Conservation (phyloP, 257 asterid genomes). For the Forsythia suspensa region DNA sequence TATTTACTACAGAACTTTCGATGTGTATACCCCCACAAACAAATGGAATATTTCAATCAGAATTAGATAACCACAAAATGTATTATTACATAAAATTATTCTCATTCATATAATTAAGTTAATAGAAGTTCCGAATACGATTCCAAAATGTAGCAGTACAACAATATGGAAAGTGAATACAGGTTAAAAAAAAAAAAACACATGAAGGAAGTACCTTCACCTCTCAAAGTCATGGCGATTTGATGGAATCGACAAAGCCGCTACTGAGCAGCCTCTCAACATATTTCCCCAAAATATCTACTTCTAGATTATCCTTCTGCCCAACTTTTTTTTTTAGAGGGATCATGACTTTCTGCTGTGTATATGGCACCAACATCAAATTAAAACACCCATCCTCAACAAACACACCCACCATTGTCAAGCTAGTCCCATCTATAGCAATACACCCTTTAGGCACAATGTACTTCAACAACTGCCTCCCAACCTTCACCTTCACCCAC, state of each 20-base stretch:
- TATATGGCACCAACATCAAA: constrained; percentile 75
- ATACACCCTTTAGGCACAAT: constrained; percentile 87
- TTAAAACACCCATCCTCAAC: constrained; percentile 68
- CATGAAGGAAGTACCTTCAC: constrained; percentile 3
- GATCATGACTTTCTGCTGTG: constrained; percentile 72
- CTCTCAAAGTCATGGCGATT: constrained; percentile 28
- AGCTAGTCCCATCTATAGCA: constrained; percentile 85
- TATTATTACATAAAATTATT: background rate
- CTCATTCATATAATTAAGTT: background rate
- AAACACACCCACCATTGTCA: constrained; percentile 83
- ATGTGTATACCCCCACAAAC: background rate
- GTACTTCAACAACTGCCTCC: constrained; percentile 58
- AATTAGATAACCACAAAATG: background rate
- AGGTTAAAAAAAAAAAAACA: background rate
- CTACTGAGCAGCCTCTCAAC: constrained; percentile 75
- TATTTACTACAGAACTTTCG: background rate
- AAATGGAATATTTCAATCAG: background rate
- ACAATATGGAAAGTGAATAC: background rate
- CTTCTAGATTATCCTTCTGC: constrained; percentile 88
- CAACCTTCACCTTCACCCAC: constrained; percentile 74
- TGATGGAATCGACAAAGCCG: constrained; percentile 55
- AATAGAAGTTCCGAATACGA: background rate
- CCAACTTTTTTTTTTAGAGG: constrained; percentile 62
- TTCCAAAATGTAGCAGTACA: background rate
- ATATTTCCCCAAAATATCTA: constrained; percentile 86